Evolutionary conservation across 2,329 filamentous ascomycete genomes (phyloP), one percentile per base, ranked within the genome.

Genomic region (Aspergillus ochraceoroseus): DNA sequence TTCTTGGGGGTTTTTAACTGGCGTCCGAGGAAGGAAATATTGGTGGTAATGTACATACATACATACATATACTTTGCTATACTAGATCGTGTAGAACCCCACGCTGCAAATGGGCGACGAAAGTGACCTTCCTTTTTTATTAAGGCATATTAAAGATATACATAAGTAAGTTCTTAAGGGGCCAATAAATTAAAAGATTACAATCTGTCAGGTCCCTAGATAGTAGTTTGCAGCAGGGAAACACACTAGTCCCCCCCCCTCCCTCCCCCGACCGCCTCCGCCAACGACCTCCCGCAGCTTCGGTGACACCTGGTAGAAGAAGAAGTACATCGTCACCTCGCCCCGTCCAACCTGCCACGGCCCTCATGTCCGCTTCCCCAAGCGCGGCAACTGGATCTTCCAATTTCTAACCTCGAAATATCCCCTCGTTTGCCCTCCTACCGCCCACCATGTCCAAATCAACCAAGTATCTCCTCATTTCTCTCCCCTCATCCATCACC

Each of bases 401-500:
- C 18, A 18, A n/a, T 38, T 20, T 43, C 17, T 48, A 28, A n/a
- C 31, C 25, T 13, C 19, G 5, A 9, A 22, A 22, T 22, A 22
- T 30, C 34, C 17, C 17, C 31, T 33, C 20, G n/a, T 37, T 11
- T 11, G 17, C 14, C 12, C 12, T 8, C 31, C 26, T 23, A 20
- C 20, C 32, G 19, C 5, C 22, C 52, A 56, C 43, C 41, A 70
- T 70, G 67, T 68, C 67, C 46, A 67, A 69, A 52, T 56, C 60
- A 42, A 56, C 57, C 45, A 88, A 80, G 60, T 96, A 94, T 73
- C 79, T 89, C 56, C 78, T 96, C 59, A 76, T 96, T 55, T 96
- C 92, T 48, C 77, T 98, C 48, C 92, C 92, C 44, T 82, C 85
- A 53, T 86, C 86, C 44, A 89, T 90, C 63, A 83, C 88, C 59